Conservation (phyloP, 108 stramenopile genomes). For the Fistulifera pelliculosa region DNA sequence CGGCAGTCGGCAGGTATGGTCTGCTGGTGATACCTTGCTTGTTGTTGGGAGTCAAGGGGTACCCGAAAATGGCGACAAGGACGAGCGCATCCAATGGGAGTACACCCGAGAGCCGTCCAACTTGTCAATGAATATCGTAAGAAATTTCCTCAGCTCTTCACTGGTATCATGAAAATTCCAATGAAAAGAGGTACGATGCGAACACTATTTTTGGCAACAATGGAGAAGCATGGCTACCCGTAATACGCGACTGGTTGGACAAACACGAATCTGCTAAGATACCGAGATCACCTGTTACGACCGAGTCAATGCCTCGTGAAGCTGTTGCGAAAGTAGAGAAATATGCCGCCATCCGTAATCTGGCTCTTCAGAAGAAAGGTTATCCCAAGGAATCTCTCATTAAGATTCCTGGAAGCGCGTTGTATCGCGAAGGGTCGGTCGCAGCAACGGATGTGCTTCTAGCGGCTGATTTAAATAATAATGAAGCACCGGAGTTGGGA, state of each 20-base stretch:
- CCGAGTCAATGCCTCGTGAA: conserved; percentile 80
- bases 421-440: conserved; percentile 68
- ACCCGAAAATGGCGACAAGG: conserved; percentile 12
- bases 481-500: conserved; percentile 78
- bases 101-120: conserved; percentile 86
- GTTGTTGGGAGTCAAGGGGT: conserved; percentile 64
- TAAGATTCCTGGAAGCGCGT: conserved; percentile 67
- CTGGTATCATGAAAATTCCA: conserved; percentile 59
- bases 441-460: conserved; percentile 68
- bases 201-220: conserved; percentile 65
- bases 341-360: conserved; percentile 78
- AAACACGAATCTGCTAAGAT: conserved; percentile 77
- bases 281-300: conserved; percentile 84
- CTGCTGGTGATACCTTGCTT: conserved; percentile 69
- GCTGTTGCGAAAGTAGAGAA: conserved; percentile 89
- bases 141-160: conserved; percentile 86
- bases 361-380: conserved; percentile 59
- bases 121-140: conserved; percentile 85
- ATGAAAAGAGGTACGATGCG: conserved; percentile 83
- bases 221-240: conserved; percentile 52
- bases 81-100: conserved; percentile 81
- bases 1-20: conserved; percentile 51
- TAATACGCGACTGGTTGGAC: conserved; percentile 82
- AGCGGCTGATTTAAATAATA: conserved; percentile 51
- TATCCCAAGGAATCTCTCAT: conserved; percentile 74